Conservation (phyloP, 2,329 filamentous ascomycete genomes). For the Cercospora sp. region DNA sequence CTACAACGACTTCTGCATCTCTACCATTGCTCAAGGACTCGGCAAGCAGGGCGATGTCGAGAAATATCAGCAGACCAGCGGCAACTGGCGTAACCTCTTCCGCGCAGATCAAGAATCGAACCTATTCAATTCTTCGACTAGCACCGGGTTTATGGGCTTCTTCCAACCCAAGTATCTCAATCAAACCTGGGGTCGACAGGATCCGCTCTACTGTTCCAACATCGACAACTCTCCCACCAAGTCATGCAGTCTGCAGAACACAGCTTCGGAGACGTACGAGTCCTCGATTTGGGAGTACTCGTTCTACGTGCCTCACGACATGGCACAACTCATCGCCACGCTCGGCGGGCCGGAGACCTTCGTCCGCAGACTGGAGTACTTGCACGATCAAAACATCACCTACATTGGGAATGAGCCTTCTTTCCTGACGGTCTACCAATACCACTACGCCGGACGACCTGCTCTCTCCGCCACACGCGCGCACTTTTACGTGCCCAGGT, state of each 20-base stretch:
- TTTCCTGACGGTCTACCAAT: constrained; percentile 40
- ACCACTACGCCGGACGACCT: constrained; percentile 45
- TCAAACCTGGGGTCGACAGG: constrained; percentile 58
- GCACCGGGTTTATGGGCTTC: constrained; percentile 65
- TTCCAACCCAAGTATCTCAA: constrained; percentile 60
- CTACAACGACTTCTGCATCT: constrained; percentile 49
- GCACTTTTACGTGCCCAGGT: constrained; percentile 43
- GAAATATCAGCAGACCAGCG: constrained; percentile 54
- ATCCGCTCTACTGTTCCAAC: constrained; percentile 45
- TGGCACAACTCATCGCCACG: constrained; percentile 48
- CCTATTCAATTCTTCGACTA: constrained; percentile 37
- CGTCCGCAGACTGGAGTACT: constrained; percentile 58
- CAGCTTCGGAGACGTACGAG: constrained; percentile 65
- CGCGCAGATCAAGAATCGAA: constrained; percentile 60
- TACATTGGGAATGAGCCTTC: constrained; percentile 68
- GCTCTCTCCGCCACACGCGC: constrained; percentile 41
- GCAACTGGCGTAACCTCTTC: constrained; percentile 68
- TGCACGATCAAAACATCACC: constrained; percentile 56
- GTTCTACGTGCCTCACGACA: constrained; percentile 68
- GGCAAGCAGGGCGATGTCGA: constrained; percentile 42
- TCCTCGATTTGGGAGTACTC: constrained; percentile 69
- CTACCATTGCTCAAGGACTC: constrained; percentile 45
- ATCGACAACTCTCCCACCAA: constrained; percentile 31
- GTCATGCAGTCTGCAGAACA: constrained; percentile 54
- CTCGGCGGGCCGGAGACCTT: constrained; percentile 60